These are phyloP conservation scores for Gynandropsis gynandra DNA, from an alignment of 345 rosid genomes.

Conservation along the genomic window DNA sequence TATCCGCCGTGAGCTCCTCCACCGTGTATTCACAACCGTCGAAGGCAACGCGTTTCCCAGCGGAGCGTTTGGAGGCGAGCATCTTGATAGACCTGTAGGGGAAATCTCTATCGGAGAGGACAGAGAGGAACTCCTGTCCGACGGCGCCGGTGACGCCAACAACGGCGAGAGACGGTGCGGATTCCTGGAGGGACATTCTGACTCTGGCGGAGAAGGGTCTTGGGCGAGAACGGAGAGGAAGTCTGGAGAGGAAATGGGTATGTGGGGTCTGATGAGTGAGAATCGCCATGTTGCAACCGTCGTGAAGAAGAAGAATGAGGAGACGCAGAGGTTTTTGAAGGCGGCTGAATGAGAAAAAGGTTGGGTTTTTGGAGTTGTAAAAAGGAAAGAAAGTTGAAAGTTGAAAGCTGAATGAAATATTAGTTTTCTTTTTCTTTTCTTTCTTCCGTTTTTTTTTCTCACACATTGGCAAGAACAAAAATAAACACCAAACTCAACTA, in stretches of 20 bases:
- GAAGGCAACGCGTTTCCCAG: conserved; percentile 66
- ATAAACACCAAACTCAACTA: too few species aligned
- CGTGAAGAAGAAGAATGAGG: conserved; percentile 19
- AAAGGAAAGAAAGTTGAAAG: too few species aligned
- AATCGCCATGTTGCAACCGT: conserved; percentile 31
- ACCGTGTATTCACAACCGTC: conserved; percentile 49
- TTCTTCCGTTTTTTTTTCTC: too few species aligned
- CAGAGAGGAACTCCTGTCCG: conserved; percentile 88
- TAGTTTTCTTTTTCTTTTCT: too few species aligned
- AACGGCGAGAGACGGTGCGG: conserved; percentile 78
- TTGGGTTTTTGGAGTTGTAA: too few species aligned
- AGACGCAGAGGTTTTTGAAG: conserved; percentile 15
- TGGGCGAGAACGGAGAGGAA: conserved; percentile 25
- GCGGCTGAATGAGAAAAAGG: conserved; percentile 23
- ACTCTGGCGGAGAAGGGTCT: conserved; percentile 34
- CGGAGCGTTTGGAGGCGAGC: conserved; percentile 94
- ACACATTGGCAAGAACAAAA: too few species aligned
- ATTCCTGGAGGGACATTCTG: conserved; percentile 76
- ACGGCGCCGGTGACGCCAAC: conserved; percentile 95
- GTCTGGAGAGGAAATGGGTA: conserved; percentile 30
- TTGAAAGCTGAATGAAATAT: too few species aligned
- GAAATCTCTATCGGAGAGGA: conserved; percentile 75
- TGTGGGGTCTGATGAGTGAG: conserved; percentile 29
- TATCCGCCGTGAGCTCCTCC: conserved; percentile 74
- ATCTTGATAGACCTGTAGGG: conserved; percentile 89